Base-by-base conservation (phyloP, 2,329 filamentous ascomycete genomes). In the Catunica adiposa region DNA sequence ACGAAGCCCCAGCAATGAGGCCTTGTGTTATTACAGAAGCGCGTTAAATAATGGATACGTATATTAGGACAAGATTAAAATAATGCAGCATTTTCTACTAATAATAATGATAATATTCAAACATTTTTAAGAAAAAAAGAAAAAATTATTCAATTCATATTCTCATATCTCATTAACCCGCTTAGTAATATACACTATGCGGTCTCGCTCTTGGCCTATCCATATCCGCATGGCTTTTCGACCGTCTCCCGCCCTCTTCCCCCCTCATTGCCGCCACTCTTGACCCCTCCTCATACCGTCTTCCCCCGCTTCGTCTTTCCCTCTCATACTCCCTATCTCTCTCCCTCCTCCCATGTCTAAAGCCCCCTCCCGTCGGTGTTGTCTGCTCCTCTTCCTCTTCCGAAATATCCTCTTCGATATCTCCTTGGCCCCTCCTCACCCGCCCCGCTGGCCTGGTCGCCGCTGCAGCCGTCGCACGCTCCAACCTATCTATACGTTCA, bases 221-320 rank as follows among this genome's bases (percentile, higher is more conserved):
- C 34, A 70, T 65, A 58, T 76, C 73, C 23, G 72, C 71, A 58
- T 75, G 73, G 61, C 73, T 76, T 63, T 73, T 75, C 2, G 73
- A 72, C 47, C 74, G 65, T 50, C 72, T 54, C 9, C 25, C 11
- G 25, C 20, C 22, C 6, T 23, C 47, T 31, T 20, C 51, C 9
- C 15, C 50, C 17, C 37, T 37, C 11, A 37, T 53, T 7, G 44
- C 51, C 26, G 23, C 52, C 6, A 48, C 25, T 20, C 48, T 20
- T 11, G 50, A 26, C 22, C 40, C 37, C 22, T 46, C 47, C 20
- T 55, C 56, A 52, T 58, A 55, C 14, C 53, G 26, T 11, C 46
- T 50, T 5, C 15, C n/a, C n/a, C n/a, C n/a, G 22, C 31, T n/a
- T 8, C 50, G 29, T 52, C 50, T 38, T 26, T 61, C 54, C 17